A percentile compares a stretch with the other conserved stretches of the same genome.
Conservation (phyloP, 2,329 filamentous ascomycete species). For the Rhinocladiella mackenziei region DNA sequence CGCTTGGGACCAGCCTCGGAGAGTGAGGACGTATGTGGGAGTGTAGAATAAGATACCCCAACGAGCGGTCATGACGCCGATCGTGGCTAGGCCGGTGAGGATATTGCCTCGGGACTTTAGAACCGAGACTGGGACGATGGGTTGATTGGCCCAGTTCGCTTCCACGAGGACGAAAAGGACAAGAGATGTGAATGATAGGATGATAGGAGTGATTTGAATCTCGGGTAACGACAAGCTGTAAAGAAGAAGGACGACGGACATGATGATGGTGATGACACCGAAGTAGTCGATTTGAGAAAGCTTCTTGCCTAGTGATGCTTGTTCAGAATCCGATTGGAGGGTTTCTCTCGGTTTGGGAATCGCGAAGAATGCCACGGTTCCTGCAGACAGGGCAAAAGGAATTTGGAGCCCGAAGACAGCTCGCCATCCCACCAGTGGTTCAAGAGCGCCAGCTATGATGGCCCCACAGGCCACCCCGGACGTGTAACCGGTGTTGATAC, state of each 20-base stretch:
- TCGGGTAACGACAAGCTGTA: slow-evolving; percentile 63
- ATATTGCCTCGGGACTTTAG: slow-evolving; percentile 67
- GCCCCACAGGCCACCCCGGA: slow-evolving; percentile 67
- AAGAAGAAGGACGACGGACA: slow-evolving; percentile 67
- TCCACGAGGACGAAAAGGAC: slow-evolving; percentile 60
- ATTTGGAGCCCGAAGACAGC: slow-evolving; percentile 69
- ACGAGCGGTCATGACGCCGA: slow-evolving; percentile 74
- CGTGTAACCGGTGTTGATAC: slow-evolving; percentile 70
- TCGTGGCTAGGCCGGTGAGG: slow-evolving; percentile 68
- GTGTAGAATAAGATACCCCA: slow-evolving; percentile 79
- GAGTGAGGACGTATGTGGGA: slow-evolving; percentile 73
- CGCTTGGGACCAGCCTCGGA: slow-evolving; percentile 65
- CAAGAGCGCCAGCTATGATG: slow-evolving; percentile 63
- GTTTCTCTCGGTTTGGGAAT: slow-evolving; percentile 52
- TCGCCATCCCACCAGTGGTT: slow-evolving; percentile 66
- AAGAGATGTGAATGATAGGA: slow-evolving; percentile 58
- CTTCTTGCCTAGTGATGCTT: slow-evolving; percentile 46
- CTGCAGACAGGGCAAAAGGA: slow-evolving; percentile 60
- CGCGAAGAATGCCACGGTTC: slow-evolving; percentile 59
- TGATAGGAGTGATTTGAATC: slow-evolving; percentile 57
- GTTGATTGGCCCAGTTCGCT: slow-evolving; percentile 59
- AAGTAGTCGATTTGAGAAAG: slow-evolving; percentile 69
- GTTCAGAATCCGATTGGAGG: slow-evolving; percentile 37
- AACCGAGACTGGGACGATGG: slow-evolving; percentile 69
- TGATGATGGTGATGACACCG: slow-evolving; percentile 63